These are phyloP conservation scores for Backusella parvicylindrica DNA, from an alignment of 192 early-diverging fungal species.

Conservation along the genomic window DNA sequence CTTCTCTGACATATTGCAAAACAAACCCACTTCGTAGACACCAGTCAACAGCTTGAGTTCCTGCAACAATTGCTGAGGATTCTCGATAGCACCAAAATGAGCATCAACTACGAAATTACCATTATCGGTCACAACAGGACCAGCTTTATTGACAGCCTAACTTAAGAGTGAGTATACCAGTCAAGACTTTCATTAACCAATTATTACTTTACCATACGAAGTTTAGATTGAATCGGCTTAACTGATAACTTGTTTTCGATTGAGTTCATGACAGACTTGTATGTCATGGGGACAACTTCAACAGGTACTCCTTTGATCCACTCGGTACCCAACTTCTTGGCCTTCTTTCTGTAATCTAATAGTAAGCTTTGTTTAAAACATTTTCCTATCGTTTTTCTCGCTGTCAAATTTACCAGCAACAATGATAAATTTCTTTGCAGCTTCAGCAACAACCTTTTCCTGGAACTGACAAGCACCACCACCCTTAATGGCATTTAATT, in stretches of 20 bases:
- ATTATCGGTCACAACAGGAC: constrained; percentile 92
- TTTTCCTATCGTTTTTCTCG: neutral
- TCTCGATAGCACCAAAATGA: constrained; percentile 70
- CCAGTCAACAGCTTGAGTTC: constrained; percentile 74
- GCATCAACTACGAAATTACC: constrained; percentile 92
- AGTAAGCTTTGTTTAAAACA: neutral
- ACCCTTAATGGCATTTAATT: constrained; percentile 93
- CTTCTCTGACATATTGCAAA: constrained; percentile 76
- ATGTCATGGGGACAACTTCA: constrained; percentile 86
- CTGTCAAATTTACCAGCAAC: constrained; percentile 54
- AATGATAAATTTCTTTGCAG: constrained; percentile 78
- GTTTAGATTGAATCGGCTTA: constrained; percentile 50
- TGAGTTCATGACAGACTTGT: constrained; percentile 59
- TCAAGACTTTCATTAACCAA: neutral
- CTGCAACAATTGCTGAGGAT: constrained; percentile 37
- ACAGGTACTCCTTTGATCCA: constrained; percentile 91
- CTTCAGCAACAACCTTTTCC: constrained; percentile 89
- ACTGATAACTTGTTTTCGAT: constrained; percentile 29
- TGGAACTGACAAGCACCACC: constrained; percentile 92
- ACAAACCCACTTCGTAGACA: constrained; percentile 88
- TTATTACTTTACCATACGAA: constrained; percentile 65
- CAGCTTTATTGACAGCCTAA: constrained; percentile 64
- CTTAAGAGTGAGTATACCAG: neutral
- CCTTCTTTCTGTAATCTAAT: constrained; percentile 74
- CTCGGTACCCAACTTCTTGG: constrained; percentile 64